Conservation (phyloP, 805 yeast species). For the Wickerhamomyces chaumierensis region DNA sequence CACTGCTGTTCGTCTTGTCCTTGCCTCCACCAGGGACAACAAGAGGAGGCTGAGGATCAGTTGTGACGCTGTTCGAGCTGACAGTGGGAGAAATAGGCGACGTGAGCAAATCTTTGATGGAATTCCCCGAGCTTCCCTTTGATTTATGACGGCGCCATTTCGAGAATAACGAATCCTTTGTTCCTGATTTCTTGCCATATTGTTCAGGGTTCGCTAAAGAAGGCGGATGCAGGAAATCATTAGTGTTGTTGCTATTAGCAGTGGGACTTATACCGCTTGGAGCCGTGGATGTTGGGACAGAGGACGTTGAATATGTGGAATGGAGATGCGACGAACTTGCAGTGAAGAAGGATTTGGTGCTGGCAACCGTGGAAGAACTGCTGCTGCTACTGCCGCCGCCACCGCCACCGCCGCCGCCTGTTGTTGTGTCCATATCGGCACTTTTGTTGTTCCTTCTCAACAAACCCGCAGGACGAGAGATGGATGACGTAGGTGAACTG, state of each 20-base stretch:
- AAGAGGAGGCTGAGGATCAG: too few relatives aligned
- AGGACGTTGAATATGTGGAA: too few relatives aligned
- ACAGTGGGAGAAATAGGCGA: background rate
- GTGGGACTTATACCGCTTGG: too few relatives aligned
- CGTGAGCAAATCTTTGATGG: background rate
- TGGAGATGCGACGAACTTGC: slow-evolving; percentile 21
- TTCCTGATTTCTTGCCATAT: slow-evolving; percentile 1
- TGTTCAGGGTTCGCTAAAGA: background rate
- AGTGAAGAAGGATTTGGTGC: slow-evolving; percentile 35
- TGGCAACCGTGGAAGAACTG: slow-evolving; percentile 45
- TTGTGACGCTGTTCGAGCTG: too few relatives aligned
- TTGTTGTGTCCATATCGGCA: slow-evolving; percentile 22
- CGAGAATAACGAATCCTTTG: background rate
- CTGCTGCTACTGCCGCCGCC: slow-evolving; percentile 51
- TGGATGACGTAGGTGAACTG: slow-evolving; percentile 19
- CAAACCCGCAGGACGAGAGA: slow-evolving; percentile 19
- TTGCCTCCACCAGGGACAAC: too few relatives aligned
- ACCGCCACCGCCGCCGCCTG: slow-evolving; percentile 50
- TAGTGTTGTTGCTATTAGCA: slow-evolving; percentile 4
- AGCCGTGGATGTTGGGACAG: too few relatives aligned
- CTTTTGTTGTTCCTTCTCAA: background rate
- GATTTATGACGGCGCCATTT: background rate
- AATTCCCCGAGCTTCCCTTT: background rate
- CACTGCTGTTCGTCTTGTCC: background rate
- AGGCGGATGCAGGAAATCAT: background rate